phyloP scores from a whole-genome alignment of 2,329 filamentous ascomycete genomes.

The Aspergillus sp. region DNA sequence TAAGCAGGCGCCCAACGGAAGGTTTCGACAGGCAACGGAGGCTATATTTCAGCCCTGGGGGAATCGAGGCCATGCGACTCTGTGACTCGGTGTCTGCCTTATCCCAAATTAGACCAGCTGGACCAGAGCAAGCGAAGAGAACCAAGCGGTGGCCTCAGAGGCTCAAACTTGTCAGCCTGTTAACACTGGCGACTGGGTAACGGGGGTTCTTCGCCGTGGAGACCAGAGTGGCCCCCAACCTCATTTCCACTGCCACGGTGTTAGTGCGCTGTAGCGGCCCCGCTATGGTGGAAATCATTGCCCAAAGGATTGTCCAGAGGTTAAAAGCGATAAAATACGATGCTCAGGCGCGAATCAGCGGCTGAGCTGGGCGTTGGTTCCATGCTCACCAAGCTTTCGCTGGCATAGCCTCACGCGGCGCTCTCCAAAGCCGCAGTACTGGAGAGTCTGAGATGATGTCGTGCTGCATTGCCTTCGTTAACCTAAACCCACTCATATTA shows the following conservation, averaged over 20 bases:
- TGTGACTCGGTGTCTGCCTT: background rate
- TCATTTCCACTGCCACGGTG: background rate
- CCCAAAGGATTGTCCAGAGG: background rate
- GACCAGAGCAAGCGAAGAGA: background rate
- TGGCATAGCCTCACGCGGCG: background rate
- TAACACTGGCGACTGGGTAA: background rate
- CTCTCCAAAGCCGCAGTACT: background rate
- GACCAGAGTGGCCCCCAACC: background rate
- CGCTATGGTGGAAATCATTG: background rate
- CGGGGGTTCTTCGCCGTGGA: background rate
- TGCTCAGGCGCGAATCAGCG: background rate
- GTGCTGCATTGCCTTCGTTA: background rate
- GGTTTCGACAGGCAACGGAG: background rate
- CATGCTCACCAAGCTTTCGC: background rate
- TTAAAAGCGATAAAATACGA: background rate
- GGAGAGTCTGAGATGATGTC: background rate
- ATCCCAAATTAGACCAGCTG: background rate
- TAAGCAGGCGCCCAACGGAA: background rate
- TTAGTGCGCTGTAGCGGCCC: background rate
- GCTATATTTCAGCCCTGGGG: background rate
- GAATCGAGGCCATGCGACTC: too few species aligned
- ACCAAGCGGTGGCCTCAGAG: background rate
- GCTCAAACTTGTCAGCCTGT: background rate
- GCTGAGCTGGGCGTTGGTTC: background rate
- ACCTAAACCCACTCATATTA: too few species aligned